A percentile compares a stretch with the other conserved stretches of the same genome.
phyloP scores from a whole-genome alignment of 352 stramenopile species.

The Peronospora destructor region DNA sequence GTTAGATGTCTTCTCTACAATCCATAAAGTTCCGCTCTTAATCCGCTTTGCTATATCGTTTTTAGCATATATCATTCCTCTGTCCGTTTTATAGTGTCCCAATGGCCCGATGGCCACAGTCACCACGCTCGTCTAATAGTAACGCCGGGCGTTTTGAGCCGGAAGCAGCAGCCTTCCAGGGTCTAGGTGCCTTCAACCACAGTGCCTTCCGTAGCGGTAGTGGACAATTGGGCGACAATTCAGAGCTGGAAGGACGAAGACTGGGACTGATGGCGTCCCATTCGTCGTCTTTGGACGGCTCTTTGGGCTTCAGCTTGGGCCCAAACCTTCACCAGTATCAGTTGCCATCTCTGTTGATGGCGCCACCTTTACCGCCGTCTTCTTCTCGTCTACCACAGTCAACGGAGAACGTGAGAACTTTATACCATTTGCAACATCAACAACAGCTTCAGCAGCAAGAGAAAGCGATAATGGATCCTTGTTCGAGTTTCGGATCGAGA shows the following conservation, averaged over 20 bases:
- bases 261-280: slow-evolving; percentile 9
- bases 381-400: slow-evolving; percentile 11
- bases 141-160: slow-evolving; percentile 14
- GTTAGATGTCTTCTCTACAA: not conserved
- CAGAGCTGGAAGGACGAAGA: slow-evolving; percentile 17
- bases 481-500: slow-evolving; percentile 8
- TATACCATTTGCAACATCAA: slow-evolving; percentile 41
- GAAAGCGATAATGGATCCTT: slow-evolving; percentile 9
- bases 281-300: slow-evolving; percentile 4
- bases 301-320: slow-evolving; percentile 8
- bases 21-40: not conserved
- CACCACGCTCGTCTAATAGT: slow-evolving; percentile 20
- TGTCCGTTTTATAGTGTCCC: slow-evolving; percentile 24
- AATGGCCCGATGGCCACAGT: slow-evolving; percentile 29
- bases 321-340: slow-evolving; percentile 14
- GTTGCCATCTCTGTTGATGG: slow-evolving; percentile 9
- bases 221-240: slow-evolving; percentile 6
- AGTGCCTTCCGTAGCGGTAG: slow-evolving; percentile 16
- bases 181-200: slow-evolving; percentile 12
- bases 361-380: slow-evolving; percentile 18
- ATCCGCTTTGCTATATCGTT: not conserved
- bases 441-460: slow-evolving; percentile 36
- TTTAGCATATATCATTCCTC: slow-evolving; percentile 9
- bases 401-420: slow-evolving; percentile 8
- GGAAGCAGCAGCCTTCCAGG: slow-evolving; percentile 18